Percentiles rank a stretch among this genome's conserved stretches.
These are phyloP conservation scores for Gracilaria caudata DNA, from an alignment of 23 red algal species.

Conservation along the genomic window DNA sequence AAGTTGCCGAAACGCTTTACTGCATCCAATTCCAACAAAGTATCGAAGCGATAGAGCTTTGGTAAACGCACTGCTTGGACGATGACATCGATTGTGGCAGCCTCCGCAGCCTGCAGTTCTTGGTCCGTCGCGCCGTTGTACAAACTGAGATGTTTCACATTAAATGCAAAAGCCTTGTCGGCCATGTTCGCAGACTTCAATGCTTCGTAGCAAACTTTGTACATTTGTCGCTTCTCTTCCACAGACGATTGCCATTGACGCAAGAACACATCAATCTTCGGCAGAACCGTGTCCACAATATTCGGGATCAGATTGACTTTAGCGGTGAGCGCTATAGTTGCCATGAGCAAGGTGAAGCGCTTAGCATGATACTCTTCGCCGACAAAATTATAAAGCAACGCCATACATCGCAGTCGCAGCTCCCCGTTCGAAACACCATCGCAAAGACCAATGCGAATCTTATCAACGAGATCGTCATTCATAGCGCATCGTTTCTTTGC, in stretches of 20 bases:
- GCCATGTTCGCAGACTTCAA: slow-evolving; percentile 46
- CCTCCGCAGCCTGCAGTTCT: slow-evolving; percentile 28
- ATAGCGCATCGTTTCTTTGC: slow-evolving; percentile 52
- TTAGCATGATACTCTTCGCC: slow-evolving; percentile 49
- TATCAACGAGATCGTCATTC: slow-evolving; percentile 43
- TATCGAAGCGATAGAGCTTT: slow-evolving; percentile 84
- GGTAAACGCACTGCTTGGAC: slow-evolving; percentile 74
- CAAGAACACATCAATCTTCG: slow-evolving; percentile 51
- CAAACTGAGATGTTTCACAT: slow-evolving; percentile 69
- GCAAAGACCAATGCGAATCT: slow-evolving; percentile 44
- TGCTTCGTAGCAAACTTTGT: slow-evolving; percentile 70
- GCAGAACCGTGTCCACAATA: slow-evolving; percentile 60
- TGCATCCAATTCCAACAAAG: slow-evolving; percentile 77
- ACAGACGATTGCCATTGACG: slow-evolving; percentile 54
- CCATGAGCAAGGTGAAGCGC: slow-evolving; percentile 52
- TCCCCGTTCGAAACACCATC: slow-evolving; percentile 36
- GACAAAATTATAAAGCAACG: slow-evolving; percentile 76
- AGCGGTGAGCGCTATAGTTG: slow-evolving; percentile 48
- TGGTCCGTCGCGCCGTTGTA: slow-evolving; percentile 62
- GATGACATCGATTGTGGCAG: slow-evolving; percentile 57
- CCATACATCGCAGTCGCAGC: slow-evolving; percentile 68
- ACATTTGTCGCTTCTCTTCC: slow-evolving; percentile 56
- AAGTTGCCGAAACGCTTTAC: slow-evolving; percentile 59
- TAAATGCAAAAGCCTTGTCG: slow-evolving; percentile 65
- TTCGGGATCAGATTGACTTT: slow-evolving; percentile 42